A percentile compares a stretch with the other conserved stretches of the same genome.
Evolutionary conservation across 345 rosid species (phyloP).

Genomic region (Pistacia atlantica): DNA sequence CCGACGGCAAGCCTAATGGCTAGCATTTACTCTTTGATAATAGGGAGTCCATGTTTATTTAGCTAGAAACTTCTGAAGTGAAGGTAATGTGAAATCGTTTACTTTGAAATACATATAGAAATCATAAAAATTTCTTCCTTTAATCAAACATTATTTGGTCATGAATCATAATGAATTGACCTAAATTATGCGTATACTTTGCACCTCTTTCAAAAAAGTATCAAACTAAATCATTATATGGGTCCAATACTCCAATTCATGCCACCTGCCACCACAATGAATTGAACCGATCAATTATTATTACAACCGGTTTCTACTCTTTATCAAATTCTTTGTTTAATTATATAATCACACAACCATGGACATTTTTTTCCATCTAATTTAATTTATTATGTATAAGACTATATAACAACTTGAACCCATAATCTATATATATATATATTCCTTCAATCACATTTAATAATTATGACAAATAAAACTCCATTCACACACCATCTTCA

Average conservation of each 20-base stretch:
- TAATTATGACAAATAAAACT: too few relatives aligned
- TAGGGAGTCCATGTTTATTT: too few relatives aligned
- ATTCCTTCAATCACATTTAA: background rate
- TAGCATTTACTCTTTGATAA: too few relatives aligned
- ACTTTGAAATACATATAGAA: too few relatives aligned
- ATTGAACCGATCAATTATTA: background rate
- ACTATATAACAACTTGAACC: background rate
- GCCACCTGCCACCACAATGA: background rate
- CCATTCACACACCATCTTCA: background rate
- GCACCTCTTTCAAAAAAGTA: background rate
- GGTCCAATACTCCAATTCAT: background rate
- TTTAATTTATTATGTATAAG: too few relatives aligned
- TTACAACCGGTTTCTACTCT: background rate
- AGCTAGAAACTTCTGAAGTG: too few relatives aligned
- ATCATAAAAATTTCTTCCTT: too few relatives aligned
- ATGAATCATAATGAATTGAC: slow-evolving; percentile 17
- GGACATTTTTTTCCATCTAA: background rate
- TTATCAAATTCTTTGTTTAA: background rate
- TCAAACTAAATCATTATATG: slow-evolving; percentile 1
- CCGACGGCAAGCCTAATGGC: too few relatives aligned
- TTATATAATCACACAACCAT: background rate
- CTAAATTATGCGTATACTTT: background rate
- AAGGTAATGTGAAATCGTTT: too few relatives aligned
- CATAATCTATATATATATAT: background rate
- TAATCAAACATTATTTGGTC: background rate